Evolutionary conservation across 768 basidiomycete genomes (phyloP).

Genomic region (Lentinula detonsa): DNA sequence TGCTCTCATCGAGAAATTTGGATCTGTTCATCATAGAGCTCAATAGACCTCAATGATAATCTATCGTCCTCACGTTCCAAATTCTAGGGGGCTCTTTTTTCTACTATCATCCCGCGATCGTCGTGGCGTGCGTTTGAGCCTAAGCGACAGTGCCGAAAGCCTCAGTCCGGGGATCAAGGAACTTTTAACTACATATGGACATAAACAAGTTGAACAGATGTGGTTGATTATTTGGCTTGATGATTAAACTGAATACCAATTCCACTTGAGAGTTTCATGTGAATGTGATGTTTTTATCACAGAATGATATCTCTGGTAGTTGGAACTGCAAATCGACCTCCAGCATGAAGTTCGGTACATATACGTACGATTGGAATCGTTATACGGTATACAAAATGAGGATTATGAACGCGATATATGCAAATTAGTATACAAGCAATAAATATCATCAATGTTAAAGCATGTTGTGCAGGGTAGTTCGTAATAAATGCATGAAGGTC

Average conservation of each 20-base stretch:
- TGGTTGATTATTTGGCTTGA: neutral
- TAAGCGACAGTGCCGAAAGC: neutral
- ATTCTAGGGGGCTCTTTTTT: no score
- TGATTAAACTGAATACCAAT: neutral
- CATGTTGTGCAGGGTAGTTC: neutral
- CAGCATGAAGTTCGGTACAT: neutral
- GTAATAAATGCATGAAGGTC: constrained; percentile 5
- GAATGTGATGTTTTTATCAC: no score
- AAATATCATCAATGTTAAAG: constrained; percentile 9
- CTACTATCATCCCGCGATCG: neutral
- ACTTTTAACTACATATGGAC: neutral
- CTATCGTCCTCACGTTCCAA: no score
- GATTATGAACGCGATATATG: neutral
- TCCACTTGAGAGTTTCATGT: no score
- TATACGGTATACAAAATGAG: neutral
- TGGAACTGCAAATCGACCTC: neutral
- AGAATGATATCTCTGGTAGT: neutral
- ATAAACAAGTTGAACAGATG: neutral
- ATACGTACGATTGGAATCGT: neutral
- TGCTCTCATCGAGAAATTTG: no score
- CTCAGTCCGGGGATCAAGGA: neutral
- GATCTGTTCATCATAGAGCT: no score
- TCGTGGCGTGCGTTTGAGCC: neutral
- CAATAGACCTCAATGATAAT: no score
- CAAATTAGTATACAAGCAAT: neutral